Conservation (phyloP, 805 yeast genomes). For the Huiozyma sinensis region DNA sequence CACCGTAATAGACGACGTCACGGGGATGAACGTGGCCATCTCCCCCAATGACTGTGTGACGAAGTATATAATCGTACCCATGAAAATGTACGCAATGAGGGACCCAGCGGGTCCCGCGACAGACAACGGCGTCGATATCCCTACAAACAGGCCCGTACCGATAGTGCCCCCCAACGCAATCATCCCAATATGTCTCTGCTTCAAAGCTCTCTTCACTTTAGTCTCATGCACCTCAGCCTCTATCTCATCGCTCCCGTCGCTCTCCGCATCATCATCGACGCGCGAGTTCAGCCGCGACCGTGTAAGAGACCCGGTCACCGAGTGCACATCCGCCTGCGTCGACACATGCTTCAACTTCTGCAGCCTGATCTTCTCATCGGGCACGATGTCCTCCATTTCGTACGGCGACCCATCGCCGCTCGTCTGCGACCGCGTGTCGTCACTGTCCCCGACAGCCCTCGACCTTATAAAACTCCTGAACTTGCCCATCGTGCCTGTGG, state of each 20-base stretch:
- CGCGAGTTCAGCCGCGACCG: slow-evolving; percentile 4
- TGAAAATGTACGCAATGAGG: slow-evolving; percentile 49
- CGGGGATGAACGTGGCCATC: slow-evolving; percentile 67
- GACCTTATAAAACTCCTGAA: too few species aligned
- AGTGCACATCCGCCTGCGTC: not conserved
- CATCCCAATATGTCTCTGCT: slow-evolving; percentile 58
- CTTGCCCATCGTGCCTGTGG: too few species aligned
- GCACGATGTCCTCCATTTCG: not conserved
- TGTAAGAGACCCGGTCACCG: slow-evolving; percentile 5
- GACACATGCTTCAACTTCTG: not conserved
- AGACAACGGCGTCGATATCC: slow-evolving; percentile 44
- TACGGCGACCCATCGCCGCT: slow-evolving; percentile 1
- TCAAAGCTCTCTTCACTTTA: slow-evolving; percentile 45
- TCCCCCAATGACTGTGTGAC: slow-evolving; percentile 62
- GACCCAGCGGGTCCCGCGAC: slow-evolving; percentile 58
- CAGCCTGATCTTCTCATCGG: not conserved
- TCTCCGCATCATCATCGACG: slow-evolving; percentile 10
- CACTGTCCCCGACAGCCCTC: too few species aligned
- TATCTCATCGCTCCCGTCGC: slow-evolving; percentile 8
- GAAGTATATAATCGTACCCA: slow-evolving; percentile 49
- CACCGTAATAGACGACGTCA: slow-evolving; percentile 49
- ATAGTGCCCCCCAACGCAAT: slow-evolving; percentile 67
- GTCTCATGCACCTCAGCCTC: slow-evolving; percentile 28
- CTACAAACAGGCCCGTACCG: slow-evolving; percentile 61
- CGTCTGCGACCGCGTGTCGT: slow-evolving; percentile 2